A percentile compares a stretch with the other conserved stretches of the same genome.
These are phyloP conservation scores for Boletus subparvulus DNA, from an alignment of 768 basidiomycete genomes.

Conservation along the genomic window DNA sequence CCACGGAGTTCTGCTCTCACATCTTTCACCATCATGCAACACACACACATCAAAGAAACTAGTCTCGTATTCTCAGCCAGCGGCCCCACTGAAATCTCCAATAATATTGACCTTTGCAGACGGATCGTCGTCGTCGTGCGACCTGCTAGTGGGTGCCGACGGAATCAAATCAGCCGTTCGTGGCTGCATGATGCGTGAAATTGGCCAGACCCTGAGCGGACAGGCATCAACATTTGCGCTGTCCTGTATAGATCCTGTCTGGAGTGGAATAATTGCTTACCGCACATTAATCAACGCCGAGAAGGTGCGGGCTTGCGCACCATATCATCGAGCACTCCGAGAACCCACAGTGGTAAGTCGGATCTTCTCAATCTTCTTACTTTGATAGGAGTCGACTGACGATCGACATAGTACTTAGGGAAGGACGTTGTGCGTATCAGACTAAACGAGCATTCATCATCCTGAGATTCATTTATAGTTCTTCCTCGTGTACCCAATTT, in stretches of 20 bases:
- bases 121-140: slow-evolving; percentile 56
- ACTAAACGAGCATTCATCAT: not conserved
- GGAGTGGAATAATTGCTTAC: slow-evolving; percentile 61
- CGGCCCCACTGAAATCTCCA: slow-evolving; percentile 27
- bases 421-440: slow-evolving; percentile 41
- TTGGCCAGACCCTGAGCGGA: slow-evolving; percentile 34
- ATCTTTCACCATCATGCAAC: slow-evolving; percentile 45
- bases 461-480: slow-evolving; percentile 39
- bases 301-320: slow-evolving; percentile 39
- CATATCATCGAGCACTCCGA: slow-evolving; percentile 49
- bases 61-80: slow-evolving; percentile 50
- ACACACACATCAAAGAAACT: slow-evolving; percentile 59
- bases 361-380: not conserved
- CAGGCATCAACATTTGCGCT: slow-evolving; percentile 42
- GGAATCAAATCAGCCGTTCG: slow-evolving; percentile 58
- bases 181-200: slow-evolving; percentile 34
- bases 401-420: slow-evolving; percentile 51
- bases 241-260: slow-evolving; percentile 50
- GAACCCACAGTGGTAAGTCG: slow-evolving; percentile 47
- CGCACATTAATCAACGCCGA: slow-evolving; percentile 58
- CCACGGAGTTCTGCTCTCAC: slow-evolving; percentile 53
- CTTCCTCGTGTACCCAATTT: slow-evolving; percentile 61
- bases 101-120: slow-evolving; percentile 61
- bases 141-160: slow-evolving; percentile 70
- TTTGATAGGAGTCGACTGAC: slow-evolving; percentile 2